Evolutionary conservation across 768 basidiomycete genomes (phyloP).

Genomic region (Kwoniella botswanensis): DNA sequence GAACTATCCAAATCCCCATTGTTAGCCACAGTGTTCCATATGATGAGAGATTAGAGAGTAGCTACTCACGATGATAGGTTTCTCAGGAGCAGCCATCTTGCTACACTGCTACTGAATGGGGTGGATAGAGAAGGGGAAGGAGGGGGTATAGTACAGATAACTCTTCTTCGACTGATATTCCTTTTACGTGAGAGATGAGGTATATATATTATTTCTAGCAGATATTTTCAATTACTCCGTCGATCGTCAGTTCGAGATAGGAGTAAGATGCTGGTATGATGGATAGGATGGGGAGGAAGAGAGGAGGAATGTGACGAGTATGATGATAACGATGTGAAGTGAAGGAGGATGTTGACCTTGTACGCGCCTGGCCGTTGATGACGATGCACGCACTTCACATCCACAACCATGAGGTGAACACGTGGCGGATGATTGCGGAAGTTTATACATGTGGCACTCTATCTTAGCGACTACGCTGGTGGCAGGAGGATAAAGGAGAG

Average conservation of each 20-base stretch:
- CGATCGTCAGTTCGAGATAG: no score
- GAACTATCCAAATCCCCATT: conserved; percentile 44
- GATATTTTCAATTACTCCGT: no score
- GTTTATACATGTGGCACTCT: conserved; percentile 5
- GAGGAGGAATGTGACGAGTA: neutral
- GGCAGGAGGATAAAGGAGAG: conserved; percentile 1
- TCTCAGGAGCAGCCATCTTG: conserved; percentile 28
- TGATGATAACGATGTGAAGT: neutral
- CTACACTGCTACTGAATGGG: neutral
- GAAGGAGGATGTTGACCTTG: neutral
- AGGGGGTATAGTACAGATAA: neutral
- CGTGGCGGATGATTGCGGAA: conserved; percentile 16
- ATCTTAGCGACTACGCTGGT: neutral
- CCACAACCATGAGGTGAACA: neutral
- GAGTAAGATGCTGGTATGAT: no score
- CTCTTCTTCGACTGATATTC: neutral
- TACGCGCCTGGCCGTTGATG: conserved; percentile 1
- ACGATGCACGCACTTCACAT: conserved; percentile 11
- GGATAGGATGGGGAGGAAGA: neutral
- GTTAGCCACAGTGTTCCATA: neutral
- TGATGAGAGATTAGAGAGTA: neutral
- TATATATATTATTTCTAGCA: neutral
- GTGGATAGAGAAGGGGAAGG: neutral
- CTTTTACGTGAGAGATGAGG: neutral
- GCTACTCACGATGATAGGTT: conserved; percentile 56